These are phyloP conservation scores for Taphrina deformans DNA, from an alignment of 1,139 yeast species.

Conservation along the genomic window DNA sequence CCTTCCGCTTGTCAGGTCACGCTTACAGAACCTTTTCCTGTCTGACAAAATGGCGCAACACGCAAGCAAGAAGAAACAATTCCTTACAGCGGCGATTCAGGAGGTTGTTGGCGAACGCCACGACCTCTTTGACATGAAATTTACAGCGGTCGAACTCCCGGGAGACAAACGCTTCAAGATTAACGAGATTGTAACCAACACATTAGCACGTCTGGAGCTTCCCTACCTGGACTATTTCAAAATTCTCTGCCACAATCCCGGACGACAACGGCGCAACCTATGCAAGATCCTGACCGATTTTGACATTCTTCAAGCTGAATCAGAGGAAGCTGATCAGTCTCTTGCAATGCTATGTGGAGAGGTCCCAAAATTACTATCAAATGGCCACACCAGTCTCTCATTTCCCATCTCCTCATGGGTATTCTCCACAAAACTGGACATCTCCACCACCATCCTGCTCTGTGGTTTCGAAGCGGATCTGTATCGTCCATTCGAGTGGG, in stretches of 20 bases:
- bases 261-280: conserved; percentile 77
- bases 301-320: conserved; percentile 73
- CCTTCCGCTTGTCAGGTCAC: conserved; percentile 14
- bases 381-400: conserved; percentile 41
- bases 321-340: conserved; percentile 25
- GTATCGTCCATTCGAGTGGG: conserved; percentile 70
- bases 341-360: conserved; percentile 12
- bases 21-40: conserved; percentile 16
- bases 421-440: conserved; percentile 61
- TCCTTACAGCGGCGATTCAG: conserved; percentile 13
- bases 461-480: conserved; percentile 77
- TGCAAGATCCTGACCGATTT: conserved; percentile 59
- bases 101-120: conserved; percentile 20
- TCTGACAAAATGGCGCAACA: conserved; percentile 12
- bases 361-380: conserved; percentile 1
- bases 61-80: conserved; percentile 10
- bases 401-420: conserved; percentile 69
- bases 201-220: conserved; percentile 8
- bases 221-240: conserved; percentile 50
- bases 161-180: conserved; percentile 6
- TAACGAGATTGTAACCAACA: conserved; percentile 2
- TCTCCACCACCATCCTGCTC: conserved; percentile 71
- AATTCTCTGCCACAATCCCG: conserved; percentile 67
- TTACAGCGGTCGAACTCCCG: conserved; percentile 14
- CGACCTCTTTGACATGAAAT: conserved; percentile 22